Evolutionary conservation across 768 basidiomycete genomes (phyloP), one percentile per base, ranked within the genome.

Genomic region (Lactifluus volemus): DNA sequence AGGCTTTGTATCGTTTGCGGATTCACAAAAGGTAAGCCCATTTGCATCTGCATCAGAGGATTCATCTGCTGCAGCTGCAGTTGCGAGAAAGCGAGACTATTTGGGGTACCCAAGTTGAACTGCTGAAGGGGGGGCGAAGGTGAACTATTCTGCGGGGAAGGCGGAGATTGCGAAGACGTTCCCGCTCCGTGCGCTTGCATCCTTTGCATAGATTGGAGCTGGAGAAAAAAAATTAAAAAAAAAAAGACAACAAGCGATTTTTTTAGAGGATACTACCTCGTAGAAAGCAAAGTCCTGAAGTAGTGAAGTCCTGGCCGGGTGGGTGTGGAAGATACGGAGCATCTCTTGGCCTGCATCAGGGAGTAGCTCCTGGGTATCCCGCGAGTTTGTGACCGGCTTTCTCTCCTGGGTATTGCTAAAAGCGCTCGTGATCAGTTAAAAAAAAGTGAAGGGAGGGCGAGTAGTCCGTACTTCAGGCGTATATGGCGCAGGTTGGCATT

Each of bases 341-440:
- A 98, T 96, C 72, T 98, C 96, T 71, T 91, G 87, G 0, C 97
- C 97, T 19, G 94, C 95, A 67, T 98, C 96, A 30, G 93, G 92
- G 49, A 95, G 83, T 14, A 98, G 79, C 70, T 98, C 97, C 72
- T 98, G 97, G 2, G 97, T 98, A 71, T 99, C 97, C 63, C 97
- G 84, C 8, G 94, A 97, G 68, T 97, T 97, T 2, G 97, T 99
- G 59, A 99, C 96, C 2, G 97, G 96, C 74, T 98, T 99, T 68
- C 92, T 86, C 73, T 99, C 97, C 69, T 92, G 92, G 5, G 96
- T 98, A 74, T 99, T 98, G 71, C 92, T 95, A 14, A n/a, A 25
- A 25, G 59, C 49, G 69, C 68, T 59, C 55, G 44, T n/a, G 30
- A 11, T 15, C 50, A 44, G 45, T 38, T 25, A 1, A 25, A 55